Evolutionary conservation across 2,329 filamentous ascomycete genomes (phyloP), one percentile per base, ranked within the genome.

Genomic region (Ceratocystis variospora): DNA sequence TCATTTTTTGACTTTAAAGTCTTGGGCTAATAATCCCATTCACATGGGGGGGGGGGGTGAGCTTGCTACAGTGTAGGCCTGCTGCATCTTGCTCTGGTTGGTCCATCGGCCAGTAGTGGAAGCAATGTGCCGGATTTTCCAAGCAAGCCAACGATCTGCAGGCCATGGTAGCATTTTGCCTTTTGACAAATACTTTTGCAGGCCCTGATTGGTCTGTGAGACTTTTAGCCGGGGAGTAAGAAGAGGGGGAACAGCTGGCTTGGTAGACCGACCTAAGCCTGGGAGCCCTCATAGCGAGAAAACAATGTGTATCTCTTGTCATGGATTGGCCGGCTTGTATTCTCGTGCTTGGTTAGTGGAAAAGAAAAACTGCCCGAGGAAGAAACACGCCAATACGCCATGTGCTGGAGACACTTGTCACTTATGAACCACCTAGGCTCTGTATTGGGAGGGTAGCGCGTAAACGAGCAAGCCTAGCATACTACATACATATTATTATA

Each of bases 131-230:
- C 50, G 50, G 50, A 55, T 28, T 55, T 19, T 15, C 50, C 12
- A 55, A 25, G 8, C 25, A 25, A 25, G 37, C 37, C 50, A 25
- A 15, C 12, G 50, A 55, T 55, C 50, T 25, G 50, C 50, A 28
- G 50, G 8, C 50, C 50, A 55, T 55, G 50, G 50, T 55, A 28
- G 50, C 25, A 55, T 55, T 55, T 22, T 55, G 50, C 19, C 50
- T 28, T 31, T 33, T 62, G 61, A 62, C 61, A 62, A 62, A 62
- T 62, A 45, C 37, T 62, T 46, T 62, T 62, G 8, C 61, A 62
- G 61, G 61, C 37, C 37, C n/a, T 62, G 61, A 62, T 62, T 62
- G 61, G 61, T 25, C 19, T 25, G 17, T 8, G 45, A 19, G 45
- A n/a, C 2, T 6, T 48, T 48, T 6, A 19, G 45, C 19, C 17